A percentile compares a stretch with the other conserved stretches of the same genome.
phyloP scores from a whole-genome alignment of 148 eudicot species.

The Nyssa sinensis region DNA sequence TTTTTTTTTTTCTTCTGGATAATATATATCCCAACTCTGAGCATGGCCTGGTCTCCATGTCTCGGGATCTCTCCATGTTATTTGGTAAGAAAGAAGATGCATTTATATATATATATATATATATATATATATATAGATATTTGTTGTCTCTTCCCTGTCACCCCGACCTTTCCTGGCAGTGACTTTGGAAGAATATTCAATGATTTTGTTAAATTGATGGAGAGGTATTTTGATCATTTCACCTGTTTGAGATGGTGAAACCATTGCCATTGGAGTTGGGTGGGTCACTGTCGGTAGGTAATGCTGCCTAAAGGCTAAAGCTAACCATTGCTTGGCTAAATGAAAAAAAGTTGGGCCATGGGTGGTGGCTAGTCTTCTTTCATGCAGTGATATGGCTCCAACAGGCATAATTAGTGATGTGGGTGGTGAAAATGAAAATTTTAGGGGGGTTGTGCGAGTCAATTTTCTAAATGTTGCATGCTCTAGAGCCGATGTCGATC shows the following conservation, averaged over 20 bases:
- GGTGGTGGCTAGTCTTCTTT: slow-evolving; percentile 20
- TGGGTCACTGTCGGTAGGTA: not conserved
- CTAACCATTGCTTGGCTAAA: slow-evolving; percentile 22
- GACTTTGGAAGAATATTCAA: not conserved
- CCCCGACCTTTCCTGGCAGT: not conserved
- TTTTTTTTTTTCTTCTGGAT: slow-evolving; percentile 10
- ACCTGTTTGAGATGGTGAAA: not conserved
- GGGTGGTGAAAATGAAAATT: too few relatives aligned
- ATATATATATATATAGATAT: too few relatives aligned
- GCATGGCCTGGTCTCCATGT: slow-evolving; percentile 54
- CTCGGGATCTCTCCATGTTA: slow-evolving; percentile 86
- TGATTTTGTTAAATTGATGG: not conserved
- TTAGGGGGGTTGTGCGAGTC: too few relatives aligned
- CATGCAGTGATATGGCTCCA: slow-evolving; percentile 11
- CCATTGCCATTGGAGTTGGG: not conserved
- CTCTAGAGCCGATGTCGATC: too few relatives aligned
- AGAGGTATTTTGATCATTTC: not conserved
- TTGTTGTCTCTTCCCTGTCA: slow-evolving; percentile 48
- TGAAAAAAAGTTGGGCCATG: slow-evolving; percentile 19
- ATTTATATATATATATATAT: too few relatives aligned
- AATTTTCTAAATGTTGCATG: too few relatives aligned
- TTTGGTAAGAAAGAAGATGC: slow-evolving; percentile 37
- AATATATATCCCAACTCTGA: slow-evolving; percentile 15
- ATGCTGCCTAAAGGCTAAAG: not conserved
- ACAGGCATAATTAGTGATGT: too few relatives aligned